A percentile compares a stretch with the other conserved stretches of the same genome.
Conservation (phyloP, 495 filamentous ascomycete genomes). For the Astrocystis sublimbata region DNA sequence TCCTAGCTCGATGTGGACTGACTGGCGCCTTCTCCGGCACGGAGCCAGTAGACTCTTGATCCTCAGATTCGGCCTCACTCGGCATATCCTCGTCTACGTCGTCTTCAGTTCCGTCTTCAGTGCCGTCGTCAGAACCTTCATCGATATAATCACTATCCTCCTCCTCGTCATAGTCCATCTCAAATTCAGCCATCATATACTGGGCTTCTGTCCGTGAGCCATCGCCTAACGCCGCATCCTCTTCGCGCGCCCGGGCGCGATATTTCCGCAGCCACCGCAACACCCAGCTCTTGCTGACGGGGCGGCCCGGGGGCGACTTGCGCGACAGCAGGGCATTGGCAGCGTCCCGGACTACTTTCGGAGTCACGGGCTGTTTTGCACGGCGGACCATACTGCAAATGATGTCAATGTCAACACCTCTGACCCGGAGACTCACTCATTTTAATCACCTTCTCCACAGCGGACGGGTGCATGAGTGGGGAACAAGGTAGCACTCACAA, state of each 20-base stretch:
- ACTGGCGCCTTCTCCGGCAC: not conserved
- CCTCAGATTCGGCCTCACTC: not conserved
- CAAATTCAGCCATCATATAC: not conserved
- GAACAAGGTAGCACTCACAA: not conserved
- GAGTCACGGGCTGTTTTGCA: slow-evolving; percentile 3
- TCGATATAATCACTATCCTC: too few relatives aligned
- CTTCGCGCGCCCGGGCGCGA: slow-evolving; percentile 4
- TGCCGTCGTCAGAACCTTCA: too few relatives aligned
- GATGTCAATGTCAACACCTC: not conserved
- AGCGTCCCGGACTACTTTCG: slow-evolving; percentile 9
- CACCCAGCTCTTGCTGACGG: slow-evolving; percentile 6
- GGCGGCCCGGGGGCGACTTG: not conserved
- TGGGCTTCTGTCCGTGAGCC: not conserved
- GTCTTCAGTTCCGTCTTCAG: too few relatives aligned
- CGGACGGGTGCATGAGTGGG: too few relatives aligned
- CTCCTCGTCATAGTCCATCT: not conserved
- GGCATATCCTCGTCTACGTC: slow-evolving; percentile 1
- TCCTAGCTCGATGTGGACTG: not conserved
- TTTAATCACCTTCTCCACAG: too few relatives aligned
- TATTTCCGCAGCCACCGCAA: not conserved
- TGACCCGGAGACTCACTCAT: not conserved
- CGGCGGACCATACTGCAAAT: slow-evolving; percentile 9
- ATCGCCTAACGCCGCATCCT: not conserved
- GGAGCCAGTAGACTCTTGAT: not conserved
- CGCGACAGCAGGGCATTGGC: slow-evolving; percentile 9